Evolutionary conservation across 768 basidiomycete genomes (phyloP).

Genomic region (Leccinum disarticulatum): DNA sequence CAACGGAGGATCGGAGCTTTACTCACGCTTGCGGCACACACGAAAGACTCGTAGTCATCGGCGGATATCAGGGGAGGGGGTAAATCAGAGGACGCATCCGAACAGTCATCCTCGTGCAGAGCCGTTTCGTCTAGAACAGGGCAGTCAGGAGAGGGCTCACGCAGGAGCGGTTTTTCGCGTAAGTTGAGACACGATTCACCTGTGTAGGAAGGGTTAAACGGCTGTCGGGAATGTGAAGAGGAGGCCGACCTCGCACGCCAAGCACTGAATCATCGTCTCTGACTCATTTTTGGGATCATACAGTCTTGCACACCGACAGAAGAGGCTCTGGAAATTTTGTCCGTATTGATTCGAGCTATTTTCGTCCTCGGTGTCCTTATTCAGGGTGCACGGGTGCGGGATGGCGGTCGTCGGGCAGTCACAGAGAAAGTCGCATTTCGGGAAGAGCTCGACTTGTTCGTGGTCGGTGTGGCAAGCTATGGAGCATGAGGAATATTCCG

Average conservation of each 20-base stretch:
- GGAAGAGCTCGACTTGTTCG: slow-evolving; percentile 85
- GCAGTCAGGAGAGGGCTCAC: slow-evolving; percentile 38
- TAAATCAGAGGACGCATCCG: slow-evolving; percentile 62
- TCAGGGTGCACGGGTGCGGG: slow-evolving; percentile 62
- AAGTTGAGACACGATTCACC: slow-evolving; percentile 87
- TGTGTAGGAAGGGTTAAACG: slow-evolving; percentile 29
- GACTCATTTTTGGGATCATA: slow-evolving; percentile 73
- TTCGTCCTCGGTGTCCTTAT: slow-evolving; percentile 48
- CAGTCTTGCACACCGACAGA: slow-evolving; percentile 71
- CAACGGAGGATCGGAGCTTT: slow-evolving; percentile 51
- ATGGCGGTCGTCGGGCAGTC: slow-evolving; percentile 77
- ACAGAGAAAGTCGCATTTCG: slow-evolving; percentile 79
- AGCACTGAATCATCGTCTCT: slow-evolving; percentile 89
- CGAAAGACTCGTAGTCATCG: slow-evolving; percentile 70
- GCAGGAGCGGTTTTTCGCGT: slow-evolving; percentile 58
- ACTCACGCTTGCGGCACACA: slow-evolving; percentile 70
- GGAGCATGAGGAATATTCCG: slow-evolving; percentile 77
- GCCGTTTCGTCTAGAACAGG: background rate
- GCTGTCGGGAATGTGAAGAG: too few relatives aligned
- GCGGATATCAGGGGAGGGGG: slow-evolving; percentile 68
- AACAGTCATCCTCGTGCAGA: slow-evolving; percentile 47
- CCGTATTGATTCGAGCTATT: slow-evolving; percentile 67
- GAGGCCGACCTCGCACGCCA: slow-evolving; percentile 69
- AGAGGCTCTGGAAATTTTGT: slow-evolving; percentile 68
- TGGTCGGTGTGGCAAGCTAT: slow-evolving; percentile 86